Evolutionary conservation across 176 grass and related monocot species (phyloP), one percentile per base, ranked within the genome.

Genomic region (Canna indica): DNA sequence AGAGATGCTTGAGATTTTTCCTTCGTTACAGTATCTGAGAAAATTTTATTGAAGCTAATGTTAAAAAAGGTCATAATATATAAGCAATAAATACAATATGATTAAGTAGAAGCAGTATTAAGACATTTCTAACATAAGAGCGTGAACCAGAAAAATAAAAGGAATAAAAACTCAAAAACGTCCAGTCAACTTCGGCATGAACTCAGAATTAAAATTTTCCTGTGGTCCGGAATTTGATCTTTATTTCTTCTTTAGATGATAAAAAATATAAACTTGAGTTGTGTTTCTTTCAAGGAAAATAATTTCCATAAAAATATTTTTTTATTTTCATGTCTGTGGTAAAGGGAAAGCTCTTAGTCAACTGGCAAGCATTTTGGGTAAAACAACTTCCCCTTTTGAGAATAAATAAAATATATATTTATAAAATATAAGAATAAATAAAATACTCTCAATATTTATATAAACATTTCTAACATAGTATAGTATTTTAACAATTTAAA

Each of bases 1-100:
- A 97, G 88, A 79, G 86, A 81, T 38, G 83, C 94, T 75, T 87
- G 88, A 79, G 88, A 92, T 84, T 92, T 97, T 76, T 97, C 94
- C 84, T 97, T 97, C 10, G 77, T 90, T 68, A 85, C 89, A 77
- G 85, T 85, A 81, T 92, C 90, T 95, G 85, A 73, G 83, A 83
- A 82, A 25, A 67, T 31, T 53, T 47, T 35, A 67, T 65, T 68
- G 41, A 64, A 81, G 30, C 25, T 62, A 59, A 61, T 5, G 32
- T 54, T 27, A 69, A 39, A n/a, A n/a, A n/a, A n/a, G 64, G 17
- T 5, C 30, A 26, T 66, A 67, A 17, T 20, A 38, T 36, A n/a
- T 24, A 20, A 66, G 32, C 17, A 13, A 66, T 22, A 25, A 38
- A 66, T 25, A 6, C 24, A 66, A 66, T 22, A 65, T 18, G 24